Percentiles rank a stretch among this genome's conserved stretches.
Conservation (phyloP, 2,329 filamentous ascomycete genomes). For the Ascochyta fabae region DNA sequence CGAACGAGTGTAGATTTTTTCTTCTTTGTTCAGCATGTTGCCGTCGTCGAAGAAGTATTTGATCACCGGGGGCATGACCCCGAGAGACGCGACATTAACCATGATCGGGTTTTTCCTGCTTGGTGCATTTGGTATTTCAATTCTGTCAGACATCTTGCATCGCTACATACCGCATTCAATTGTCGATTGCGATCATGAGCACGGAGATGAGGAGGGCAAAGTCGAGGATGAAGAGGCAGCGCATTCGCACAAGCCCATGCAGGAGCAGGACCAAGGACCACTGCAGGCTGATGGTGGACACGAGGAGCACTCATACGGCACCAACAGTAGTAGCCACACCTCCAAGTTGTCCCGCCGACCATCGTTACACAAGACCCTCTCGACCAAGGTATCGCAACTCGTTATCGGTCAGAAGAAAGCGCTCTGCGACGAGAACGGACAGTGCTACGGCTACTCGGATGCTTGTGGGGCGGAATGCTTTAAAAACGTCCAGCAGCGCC, state of each 20-base stretch:
- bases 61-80: slow-evolving; percentile 68
- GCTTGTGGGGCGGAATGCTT: slow-evolving; percentile 68
- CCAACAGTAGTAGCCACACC: slow-evolving; percentile 20
- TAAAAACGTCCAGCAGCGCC: slow-evolving; percentile 54
- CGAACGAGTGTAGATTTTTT: slow-evolving; percentile 72
- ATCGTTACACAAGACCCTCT: slow-evolving; percentile 52
- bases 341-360: slow-evolving; percentile 36
- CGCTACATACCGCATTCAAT: slow-evolving; percentile 78
- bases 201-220: slow-evolving; percentile 61
- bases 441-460: slow-evolving; percentile 68
- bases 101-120: slow-evolving; percentile 73
- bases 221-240: slow-evolving; percentile 28
- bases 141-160: slow-evolving; percentile 74
- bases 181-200: slow-evolving; percentile 79
- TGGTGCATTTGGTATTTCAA: slow-evolving; percentile 78
- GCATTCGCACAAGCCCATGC: slow-evolving; percentile 28
- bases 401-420: slow-evolving; percentile 56
- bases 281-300: slow-evolving; percentile 19
- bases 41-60: slow-evolving; percentile 85
- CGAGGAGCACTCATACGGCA: slow-evolving; percentile 28
- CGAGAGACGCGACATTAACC: slow-evolving; percentile 70
- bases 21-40: slow-evolving; percentile 89
- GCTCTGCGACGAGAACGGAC: slow-evolving; percentile 63
- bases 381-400: slow-evolving; percentile 56
- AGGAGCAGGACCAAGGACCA: slow-evolving; percentile 27